These are phyloP conservation scores for Tuber calosporum DNA, from an alignment of 495 filamentous ascomycete species.

Conservation along the genomic window DNA sequence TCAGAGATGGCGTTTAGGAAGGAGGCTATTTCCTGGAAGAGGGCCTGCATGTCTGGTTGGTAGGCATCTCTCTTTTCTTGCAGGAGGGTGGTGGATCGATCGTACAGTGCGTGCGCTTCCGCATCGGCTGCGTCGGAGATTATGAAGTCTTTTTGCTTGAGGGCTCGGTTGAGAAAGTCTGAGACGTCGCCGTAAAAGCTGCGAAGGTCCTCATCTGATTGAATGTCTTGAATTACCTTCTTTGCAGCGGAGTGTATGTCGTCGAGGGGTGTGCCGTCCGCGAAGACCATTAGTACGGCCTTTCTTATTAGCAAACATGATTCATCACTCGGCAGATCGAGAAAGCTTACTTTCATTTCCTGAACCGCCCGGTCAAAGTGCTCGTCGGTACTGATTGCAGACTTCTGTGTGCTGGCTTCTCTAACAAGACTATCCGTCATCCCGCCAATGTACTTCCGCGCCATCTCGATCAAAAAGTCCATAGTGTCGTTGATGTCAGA, in stretches of 20 bases:
- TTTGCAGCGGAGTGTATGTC: conserved; percentile 27
- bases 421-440: conserved; percentile 19
- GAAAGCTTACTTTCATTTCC: conserved; percentile 28
- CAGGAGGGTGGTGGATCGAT: conserved; percentile 35
- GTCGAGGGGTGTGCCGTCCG: conserved; percentile 34
- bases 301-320: conserved; percentile 14
- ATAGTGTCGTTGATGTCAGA: conserved; percentile 37
- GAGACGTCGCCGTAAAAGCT: conserved; percentile 29
- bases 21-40: conserved; percentile 31
- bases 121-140: conserved; percentile 39
- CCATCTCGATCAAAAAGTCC: conserved; percentile 37
- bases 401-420: conserved; percentile 18
- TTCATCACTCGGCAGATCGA: background rate
- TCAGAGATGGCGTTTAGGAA: conserved; percentile 34
- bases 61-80: conserved; percentile 29
- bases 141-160: conserved; percentile 33
- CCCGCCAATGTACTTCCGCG: conserved; percentile 20
- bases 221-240: conserved; percentile 33
- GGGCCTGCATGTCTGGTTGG: conserved; percentile 32
- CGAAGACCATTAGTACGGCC: conserved; percentile 40
- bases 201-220: conserved; percentile 36
- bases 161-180: conserved; percentile 28
- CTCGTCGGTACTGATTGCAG: conserved; percentile 30
- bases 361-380: conserved; percentile 36
- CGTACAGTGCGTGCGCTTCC: conserved; percentile 37